A percentile compares a stretch with the other conserved stretches of the same genome.
These are phyloP conservation scores for Agastache rugosa DNA, from an alignment of 257 asterid species.

Conservation along the genomic window DNA sequence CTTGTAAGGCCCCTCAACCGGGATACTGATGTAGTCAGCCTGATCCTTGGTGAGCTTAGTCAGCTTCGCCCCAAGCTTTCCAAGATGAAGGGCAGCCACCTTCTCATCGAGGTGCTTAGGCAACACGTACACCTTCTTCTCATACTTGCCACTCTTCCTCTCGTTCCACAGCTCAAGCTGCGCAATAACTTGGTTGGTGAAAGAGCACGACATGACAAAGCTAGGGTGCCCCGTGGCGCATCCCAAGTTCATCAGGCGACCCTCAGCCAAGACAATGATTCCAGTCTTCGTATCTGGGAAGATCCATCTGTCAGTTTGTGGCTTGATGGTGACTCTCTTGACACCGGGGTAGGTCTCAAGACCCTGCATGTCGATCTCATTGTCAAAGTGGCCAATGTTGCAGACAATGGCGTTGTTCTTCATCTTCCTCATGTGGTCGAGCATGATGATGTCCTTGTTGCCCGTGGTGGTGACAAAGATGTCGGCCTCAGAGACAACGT, in stretches of 20 bases:
- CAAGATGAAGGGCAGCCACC: slow-evolving; percentile 42
- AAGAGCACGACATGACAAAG: slow-evolving; percentile 46
- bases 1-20: slow-evolving; percentile 48
- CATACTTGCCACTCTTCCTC: slow-evolving; percentile 36
- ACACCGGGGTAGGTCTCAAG: slow-evolving; percentile 44
- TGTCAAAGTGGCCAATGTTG: slow-evolving; percentile 47
- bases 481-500: slow-evolving; percentile 35
- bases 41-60: slow-evolving; percentile 45
- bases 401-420: slow-evolving; percentile 46
- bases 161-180: slow-evolving; percentile 48
- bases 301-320: slow-evolving; percentile 40
- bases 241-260: slow-evolving; percentile 42
- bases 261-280: slow-evolving; percentile 40
- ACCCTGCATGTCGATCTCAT: slow-evolving; percentile 46
- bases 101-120: slow-evolving; percentile 41
- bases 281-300: slow-evolving; percentile 40
- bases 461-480: slow-evolving; percentile 48
- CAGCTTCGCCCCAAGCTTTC: slow-evolving; percentile 42
- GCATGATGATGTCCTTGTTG: slow-evolving; percentile 47
- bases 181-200: slow-evolving; percentile 43
- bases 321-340: slow-evolving; percentile 45
- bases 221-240: slow-evolving; percentile 45
- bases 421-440: slow-evolving; percentile 41
- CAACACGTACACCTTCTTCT: slow-evolving; percentile 43
- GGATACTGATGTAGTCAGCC: slow-evolving; percentile 38